These are phyloP conservation scores for Xylaria sp. DNA, from an alignment of 495 filamentous ascomycete genomes.

Conservation along the genomic window DNA sequence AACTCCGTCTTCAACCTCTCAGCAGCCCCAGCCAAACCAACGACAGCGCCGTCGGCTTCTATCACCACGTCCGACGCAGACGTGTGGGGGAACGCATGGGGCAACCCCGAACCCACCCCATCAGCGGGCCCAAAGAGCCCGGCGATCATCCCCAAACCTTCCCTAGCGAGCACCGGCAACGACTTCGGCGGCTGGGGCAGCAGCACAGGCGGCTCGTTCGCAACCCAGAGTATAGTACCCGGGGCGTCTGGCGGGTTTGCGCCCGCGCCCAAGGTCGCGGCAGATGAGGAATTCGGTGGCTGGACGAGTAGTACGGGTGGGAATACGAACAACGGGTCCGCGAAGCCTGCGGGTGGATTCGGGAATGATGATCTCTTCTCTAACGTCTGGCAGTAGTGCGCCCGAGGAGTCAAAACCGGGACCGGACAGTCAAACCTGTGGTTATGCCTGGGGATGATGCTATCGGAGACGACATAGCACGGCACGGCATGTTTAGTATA, in stretches of 20 bases:
- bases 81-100: constrained; percentile 66
- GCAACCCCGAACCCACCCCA: constrained; percentile 50
- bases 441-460: not conserved
- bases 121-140: constrained; percentile 38
- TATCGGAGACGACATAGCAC: too few relatives aligned
- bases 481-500: constrained; percentile 8
- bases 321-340: constrained; percentile 41
- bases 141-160: constrained; percentile 24
- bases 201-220: constrained; percentile 58
- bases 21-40: constrained; percentile 53
- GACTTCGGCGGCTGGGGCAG: constrained; percentile 87
- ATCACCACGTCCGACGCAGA: constrained; percentile 49
- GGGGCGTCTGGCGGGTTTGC: constrained; percentile 58
- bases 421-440: not conserved
- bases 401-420: not conserved
- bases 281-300: constrained; percentile 92
- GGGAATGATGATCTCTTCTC: constrained; percentile 86
- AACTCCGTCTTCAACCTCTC: constrained; percentile 85
- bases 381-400: constrained; percentile 83
- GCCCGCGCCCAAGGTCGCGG: constrained; percentile 68
- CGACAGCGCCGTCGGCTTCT: constrained; percentile 50
- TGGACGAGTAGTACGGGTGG: constrained; percentile 76
- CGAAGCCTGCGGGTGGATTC: constrained; percentile 60
- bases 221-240: constrained; percentile 61
- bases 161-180: constrained; percentile 24